Conservation (phyloP, 208 protist species). For the Leptomonas seymouri region DNA sequence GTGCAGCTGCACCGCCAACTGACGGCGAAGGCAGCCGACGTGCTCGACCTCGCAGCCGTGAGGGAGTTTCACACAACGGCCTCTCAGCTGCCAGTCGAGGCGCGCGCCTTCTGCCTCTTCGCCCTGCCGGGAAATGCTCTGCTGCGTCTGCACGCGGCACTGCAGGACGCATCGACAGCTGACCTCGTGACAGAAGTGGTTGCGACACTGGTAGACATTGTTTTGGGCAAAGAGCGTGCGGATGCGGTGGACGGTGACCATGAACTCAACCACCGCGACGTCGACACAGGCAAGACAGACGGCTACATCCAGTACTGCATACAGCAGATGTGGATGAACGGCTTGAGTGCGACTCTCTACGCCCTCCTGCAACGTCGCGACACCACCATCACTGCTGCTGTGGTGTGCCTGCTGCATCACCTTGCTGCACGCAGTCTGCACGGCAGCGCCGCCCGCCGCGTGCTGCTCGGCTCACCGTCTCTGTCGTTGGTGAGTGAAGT, state of each 20-base stretch:
- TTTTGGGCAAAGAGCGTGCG: background rate
- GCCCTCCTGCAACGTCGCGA: slow-evolving; percentile 17
- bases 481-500: slow-evolving; percentile 23
- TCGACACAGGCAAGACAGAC: background rate
- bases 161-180: slow-evolving; percentile 4
- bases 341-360: slow-evolving; percentile 24
- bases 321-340: slow-evolving; percentile 34
- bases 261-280: background rate
- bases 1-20: slow-evolving; percentile 18
- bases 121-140: slow-evolving; percentile 30
- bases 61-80: slow-evolving; percentile 13
- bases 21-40: background rate
- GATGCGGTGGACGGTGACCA: background rate
- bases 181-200: slow-evolving; percentile 15
- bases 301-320: slow-evolving; percentile 28
- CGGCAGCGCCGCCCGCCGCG: slow-evolving; percentile 18
- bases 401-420: slow-evolving; percentile 21
- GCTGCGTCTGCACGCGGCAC: slow-evolving; percentile 15
- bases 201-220: slow-evolving; percentile 17
- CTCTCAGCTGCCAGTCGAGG: slow-evolving; percentile 12
- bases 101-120: slow-evolving; percentile 35
- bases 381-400: slow-evolving; percentile 21
- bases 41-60: slow-evolving; percentile 6
- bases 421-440: slow-evolving; percentile 12
- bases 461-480: slow-evolving; percentile 21